These are phyloP conservation scores for Gossypium schwendimanii DNA, from an alignment of 441 rosid genomes.

Conservation along the genomic window DNA sequence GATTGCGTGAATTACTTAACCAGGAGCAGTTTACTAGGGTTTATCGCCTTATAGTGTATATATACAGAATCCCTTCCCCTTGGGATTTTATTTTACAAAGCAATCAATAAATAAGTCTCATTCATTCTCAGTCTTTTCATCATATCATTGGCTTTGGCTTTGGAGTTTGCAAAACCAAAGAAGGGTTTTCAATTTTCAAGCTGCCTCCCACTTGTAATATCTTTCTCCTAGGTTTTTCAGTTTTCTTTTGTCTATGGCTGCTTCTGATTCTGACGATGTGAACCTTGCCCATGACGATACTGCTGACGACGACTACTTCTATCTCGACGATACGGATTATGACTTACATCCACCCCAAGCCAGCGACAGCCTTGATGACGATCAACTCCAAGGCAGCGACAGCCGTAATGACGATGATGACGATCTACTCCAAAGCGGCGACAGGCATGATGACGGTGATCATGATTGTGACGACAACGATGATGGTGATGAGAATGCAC, in stretches of 20 bases:
- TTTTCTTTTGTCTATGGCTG: background rate
- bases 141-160: background rate
- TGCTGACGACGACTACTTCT: background rate
- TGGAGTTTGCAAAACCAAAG: background rate
- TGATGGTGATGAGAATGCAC: background rate
- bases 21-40: background rate
- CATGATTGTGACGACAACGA: background rate
- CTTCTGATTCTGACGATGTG: background rate
- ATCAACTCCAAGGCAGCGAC: background rate
- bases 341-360: background rate
- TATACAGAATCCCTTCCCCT: background rate
- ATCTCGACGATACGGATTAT: background rate
- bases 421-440: background rate
- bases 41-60: background rate
- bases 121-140: background rate
- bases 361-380: background rate
- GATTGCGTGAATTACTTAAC: background rate
- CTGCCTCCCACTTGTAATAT: background rate
- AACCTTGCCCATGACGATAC: background rate
- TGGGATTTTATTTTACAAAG: background rate
- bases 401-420: background rate
- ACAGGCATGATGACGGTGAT: background rate
- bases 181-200: background rate
- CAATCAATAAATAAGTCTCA: background rate
- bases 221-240: background rate